Evolutionary conservation across 495 filamentous ascomycete species (phyloP).

Genomic region (Hypoxylon crocopeplum): DNA sequence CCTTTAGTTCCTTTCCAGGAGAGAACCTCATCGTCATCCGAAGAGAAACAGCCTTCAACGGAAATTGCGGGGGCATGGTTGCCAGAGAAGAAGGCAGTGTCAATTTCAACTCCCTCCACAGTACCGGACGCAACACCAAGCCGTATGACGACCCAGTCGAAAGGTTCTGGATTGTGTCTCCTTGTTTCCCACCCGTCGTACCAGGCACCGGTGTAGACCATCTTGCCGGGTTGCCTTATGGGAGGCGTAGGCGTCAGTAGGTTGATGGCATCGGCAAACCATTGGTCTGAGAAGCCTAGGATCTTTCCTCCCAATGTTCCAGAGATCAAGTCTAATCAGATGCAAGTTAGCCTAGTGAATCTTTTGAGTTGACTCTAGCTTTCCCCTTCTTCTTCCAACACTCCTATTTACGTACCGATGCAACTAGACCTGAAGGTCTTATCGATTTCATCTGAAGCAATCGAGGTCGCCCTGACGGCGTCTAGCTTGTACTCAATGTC

Average conservation of each 20-base stretch:
- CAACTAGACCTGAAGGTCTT: constrained; percentile 70
- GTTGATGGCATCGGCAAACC: constrained; percentile 84
- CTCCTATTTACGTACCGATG: constrained; percentile 62
- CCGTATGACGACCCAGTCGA: constrained; percentile 84
- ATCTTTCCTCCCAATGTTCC: constrained; percentile 74
- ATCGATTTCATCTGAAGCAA: constrained; percentile 70
- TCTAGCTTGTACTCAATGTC: constrained; percentile 55
- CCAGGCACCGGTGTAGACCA: constrained; percentile 87
- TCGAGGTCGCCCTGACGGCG: constrained; percentile 51
- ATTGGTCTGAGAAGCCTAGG: constrained; percentile 83
- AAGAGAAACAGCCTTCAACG: constrained; percentile 77
- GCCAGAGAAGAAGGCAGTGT: constrained; percentile 85
- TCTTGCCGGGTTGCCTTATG: constrained; percentile 79
- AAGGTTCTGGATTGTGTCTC: constrained; percentile 78
- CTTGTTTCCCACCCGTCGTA: constrained; percentile 97
- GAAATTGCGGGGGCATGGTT: constrained; percentile 86
- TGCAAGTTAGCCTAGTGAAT: constrained; percentile 18
- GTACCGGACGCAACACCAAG: constrained; percentile 80
- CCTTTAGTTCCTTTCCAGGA: constrained; percentile 62
- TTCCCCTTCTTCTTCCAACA: neutral
- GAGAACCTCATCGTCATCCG: constrained; percentile 65
- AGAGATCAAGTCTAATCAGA: constrained; percentile 72
- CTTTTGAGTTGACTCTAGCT: neutral
- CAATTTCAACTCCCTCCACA: constrained; percentile 81
- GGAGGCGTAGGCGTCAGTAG: constrained; percentile 77